These are phyloP conservation scores for Globisporangium echinulatum DNA, from an alignment of 352 stramenopile genomes.

Conservation along the genomic window DNA sequence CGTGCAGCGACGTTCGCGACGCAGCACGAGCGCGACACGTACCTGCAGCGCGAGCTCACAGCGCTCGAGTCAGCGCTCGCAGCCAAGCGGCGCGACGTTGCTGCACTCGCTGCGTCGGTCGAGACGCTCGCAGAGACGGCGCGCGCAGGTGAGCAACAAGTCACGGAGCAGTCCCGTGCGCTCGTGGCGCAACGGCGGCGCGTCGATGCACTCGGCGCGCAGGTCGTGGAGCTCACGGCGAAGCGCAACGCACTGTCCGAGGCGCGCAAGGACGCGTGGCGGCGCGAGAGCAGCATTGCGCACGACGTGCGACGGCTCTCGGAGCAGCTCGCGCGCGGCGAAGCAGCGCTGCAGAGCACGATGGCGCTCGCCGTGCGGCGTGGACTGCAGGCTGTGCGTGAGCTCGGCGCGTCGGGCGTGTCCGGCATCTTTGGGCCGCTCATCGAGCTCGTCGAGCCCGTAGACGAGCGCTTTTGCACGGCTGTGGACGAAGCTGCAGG, in stretches of 20 bases:
- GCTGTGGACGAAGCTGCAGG: conserved; percentile 95
- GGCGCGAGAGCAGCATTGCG: conserved; percentile 67
- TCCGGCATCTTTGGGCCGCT: conserved; percentile 92
- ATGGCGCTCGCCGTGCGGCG: conserved; percentile 85
- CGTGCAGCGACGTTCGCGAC: conserved; percentile 93
- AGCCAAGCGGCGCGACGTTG: conserved; percentile 53
- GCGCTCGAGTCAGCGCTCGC: conserved; percentile 57
- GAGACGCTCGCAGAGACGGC: conserved; percentile 36
- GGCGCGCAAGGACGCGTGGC: conserved; percentile 77
- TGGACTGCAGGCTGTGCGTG: conserved; percentile 72
- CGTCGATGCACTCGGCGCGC: conserved; percentile 42
- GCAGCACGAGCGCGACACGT: conserved; percentile 90
- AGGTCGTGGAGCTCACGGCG: conserved; percentile 72
- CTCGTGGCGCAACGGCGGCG: conserved; percentile 43
- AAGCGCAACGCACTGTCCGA: conserved; percentile 72
- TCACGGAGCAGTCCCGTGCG: conserved; percentile 38
- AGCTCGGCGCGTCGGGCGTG: conserved; percentile 76
- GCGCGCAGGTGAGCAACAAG: conserved; percentile 33
- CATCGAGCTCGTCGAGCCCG: conserved; percentile 92
- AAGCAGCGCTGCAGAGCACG: conserved; percentile 73
- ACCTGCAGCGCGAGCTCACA: conserved; percentile 55
- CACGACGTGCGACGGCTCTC: conserved; percentile 69
- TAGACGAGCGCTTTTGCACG: conserved; percentile 89
- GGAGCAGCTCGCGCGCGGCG: conserved; percentile 66
- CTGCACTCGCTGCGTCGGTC: conserved; percentile 31